These are phyloP conservation scores for Raffaelea albimanens DNA, from an alignment of 2,329 filamentous ascomycete genomes.

Conservation along the genomic window DNA sequence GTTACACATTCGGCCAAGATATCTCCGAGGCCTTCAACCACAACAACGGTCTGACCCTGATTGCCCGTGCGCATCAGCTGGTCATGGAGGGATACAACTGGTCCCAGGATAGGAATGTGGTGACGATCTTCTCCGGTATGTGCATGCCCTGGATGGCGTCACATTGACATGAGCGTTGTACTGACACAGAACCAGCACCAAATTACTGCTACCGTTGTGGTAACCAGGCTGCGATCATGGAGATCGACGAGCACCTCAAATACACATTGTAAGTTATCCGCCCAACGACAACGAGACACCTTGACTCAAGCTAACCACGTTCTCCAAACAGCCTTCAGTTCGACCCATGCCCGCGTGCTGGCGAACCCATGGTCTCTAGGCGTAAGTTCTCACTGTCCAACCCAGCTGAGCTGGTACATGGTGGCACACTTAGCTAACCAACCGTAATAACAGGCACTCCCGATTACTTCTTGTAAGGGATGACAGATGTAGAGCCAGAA, in stretches of 20 bases:
- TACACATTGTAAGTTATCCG: constrained; percentile 68
- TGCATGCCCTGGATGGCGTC: constrained; percentile 5
- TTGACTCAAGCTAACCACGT: not conserved
- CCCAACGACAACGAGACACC: not conserved
- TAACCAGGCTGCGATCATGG: constrained; percentile 99
- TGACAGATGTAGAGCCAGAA: too few relatives aligned
- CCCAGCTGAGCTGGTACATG: not conserved
- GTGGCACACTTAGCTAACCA: constrained; percentile 6
- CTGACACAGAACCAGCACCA: constrained; percentile 42
- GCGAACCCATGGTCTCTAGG: constrained; percentile 97
- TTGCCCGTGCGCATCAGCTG: constrained; percentile 92
- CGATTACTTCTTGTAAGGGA: constrained; percentile 87
- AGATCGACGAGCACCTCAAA: constrained; percentile 98
- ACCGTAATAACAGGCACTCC: constrained; percentile 55
- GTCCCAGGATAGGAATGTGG: constrained; percentile 96
- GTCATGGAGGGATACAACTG: constrained; percentile 99
- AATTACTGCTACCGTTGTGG: constrained; percentile 99
- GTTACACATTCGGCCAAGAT: constrained; percentile 93
- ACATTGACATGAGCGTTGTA: not conserved
- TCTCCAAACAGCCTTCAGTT: constrained; percentile 82
- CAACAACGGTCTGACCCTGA: constrained; percentile 93
- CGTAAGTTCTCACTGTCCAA: constrained; percentile 40
- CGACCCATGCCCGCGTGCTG: constrained; percentile 92
- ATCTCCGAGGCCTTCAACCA: constrained; percentile 99
- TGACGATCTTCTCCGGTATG: constrained; percentile 94